phyloP scores from a whole-genome alignment of 2,329 filamentous ascomycete genomes.

The Tolypocladium pustulatum region DNA sequence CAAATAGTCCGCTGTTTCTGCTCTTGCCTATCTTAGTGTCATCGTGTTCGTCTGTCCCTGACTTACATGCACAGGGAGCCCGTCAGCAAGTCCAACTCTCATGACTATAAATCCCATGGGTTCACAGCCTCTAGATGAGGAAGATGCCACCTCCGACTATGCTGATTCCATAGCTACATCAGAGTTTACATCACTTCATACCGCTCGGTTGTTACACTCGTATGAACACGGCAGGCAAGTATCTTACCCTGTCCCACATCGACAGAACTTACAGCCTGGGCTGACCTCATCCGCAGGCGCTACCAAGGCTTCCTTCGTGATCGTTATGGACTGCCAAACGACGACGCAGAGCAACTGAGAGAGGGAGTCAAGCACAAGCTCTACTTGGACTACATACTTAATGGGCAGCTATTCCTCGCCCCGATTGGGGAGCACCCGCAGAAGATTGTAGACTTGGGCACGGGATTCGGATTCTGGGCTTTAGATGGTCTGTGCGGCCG shows the following conservation, averaged over 20 bases:
- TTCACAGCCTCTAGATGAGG: conserved; percentile 11
- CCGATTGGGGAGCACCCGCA: conserved; percentile 34
- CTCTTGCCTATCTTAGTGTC: not conserved
- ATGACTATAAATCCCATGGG: conserved; percentile 8
- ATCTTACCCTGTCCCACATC: not conserved
- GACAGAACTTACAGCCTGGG: no score
- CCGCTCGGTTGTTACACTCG: conserved; percentile 18
- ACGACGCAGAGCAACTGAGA: conserved; percentile 37
- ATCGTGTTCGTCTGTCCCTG: not conserved
- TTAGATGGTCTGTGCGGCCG: conserved; percentile 30
- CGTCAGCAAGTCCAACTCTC: not conserved
- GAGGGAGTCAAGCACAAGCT: conserved; percentile 38
- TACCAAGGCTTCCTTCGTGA: conserved; percentile 37
- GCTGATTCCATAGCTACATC: conserved; percentile 24
- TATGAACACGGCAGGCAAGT: conserved; percentile 26
- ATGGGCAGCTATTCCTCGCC: conserved; percentile 29
- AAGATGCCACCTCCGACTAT: conserved; percentile 27
- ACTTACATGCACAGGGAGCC: not conserved
- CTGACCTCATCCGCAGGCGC: conserved; percentile 21
- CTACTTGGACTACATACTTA: conserved; percentile 34
- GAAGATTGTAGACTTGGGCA: conserved; percentile 39
- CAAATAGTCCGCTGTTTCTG: not conserved
- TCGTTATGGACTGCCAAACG: conserved; percentile 41
- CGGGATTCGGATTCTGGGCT: conserved; percentile 45
- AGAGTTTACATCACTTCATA: conserved; percentile 29